These are phyloP conservation scores for Leucocoprinus gongylophorus DNA, from an alignment of 1,284 basidiomycete species.

Conservation along the genomic window DNA sequence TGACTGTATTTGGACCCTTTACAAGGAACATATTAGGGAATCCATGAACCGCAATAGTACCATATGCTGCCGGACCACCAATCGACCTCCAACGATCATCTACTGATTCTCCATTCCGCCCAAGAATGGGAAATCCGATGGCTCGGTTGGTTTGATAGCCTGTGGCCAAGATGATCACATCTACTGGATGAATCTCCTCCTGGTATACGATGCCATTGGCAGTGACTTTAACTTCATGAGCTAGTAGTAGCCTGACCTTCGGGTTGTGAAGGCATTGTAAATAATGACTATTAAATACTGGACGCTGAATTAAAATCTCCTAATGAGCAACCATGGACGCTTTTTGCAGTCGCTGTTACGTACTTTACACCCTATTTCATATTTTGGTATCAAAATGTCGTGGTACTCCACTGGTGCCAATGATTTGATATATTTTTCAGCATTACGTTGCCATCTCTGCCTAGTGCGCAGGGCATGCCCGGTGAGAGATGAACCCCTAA, in stretches of 20 bases:
- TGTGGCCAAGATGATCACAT: background rate
- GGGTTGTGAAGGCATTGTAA: conserved; percentile 1
- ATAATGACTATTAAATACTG: background rate
- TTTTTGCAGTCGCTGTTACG: background rate
- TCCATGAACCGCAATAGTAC: background rate
- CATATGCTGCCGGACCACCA: background rate
- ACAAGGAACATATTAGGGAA: background rate
- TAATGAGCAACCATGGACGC: too few species aligned
- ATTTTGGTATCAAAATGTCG: background rate
- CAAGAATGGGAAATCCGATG: background rate
- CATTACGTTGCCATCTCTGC: background rate
- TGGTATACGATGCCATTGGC: background rate
- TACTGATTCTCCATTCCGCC: background rate
- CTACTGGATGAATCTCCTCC: background rate
- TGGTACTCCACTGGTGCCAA: background rate
- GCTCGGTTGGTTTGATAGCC: background rate
- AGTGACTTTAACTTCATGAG: background rate
- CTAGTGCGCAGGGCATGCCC: background rate
- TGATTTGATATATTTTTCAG: background rate
- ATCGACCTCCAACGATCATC: background rate
- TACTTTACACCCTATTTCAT: background rate
- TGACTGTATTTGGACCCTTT: background rate
- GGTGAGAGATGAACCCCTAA: background rate
- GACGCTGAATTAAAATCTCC: background rate
- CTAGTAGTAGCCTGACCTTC: background rate